Base-by-base conservation (phyloP, 306 rosid species). In the Dryas alaskensis region DNA sequence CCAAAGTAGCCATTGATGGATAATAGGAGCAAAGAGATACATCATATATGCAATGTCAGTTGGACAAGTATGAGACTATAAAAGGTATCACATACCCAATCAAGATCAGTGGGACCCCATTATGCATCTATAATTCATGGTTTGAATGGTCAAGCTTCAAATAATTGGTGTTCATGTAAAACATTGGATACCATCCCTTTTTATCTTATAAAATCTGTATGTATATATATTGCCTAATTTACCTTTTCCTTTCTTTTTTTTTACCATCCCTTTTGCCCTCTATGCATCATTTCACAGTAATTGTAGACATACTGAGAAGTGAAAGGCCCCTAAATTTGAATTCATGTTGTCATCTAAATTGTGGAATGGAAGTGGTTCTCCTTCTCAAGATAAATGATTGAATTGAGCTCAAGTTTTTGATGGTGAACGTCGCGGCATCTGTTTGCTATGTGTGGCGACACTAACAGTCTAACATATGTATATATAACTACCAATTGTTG, bases 61-160 rank as follows among this genome's bases (percentile, higher is more conserved):
- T 53, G 86, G 82, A 31, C 37, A 0, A 78, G 68, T 77, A 44
- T 74, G 86, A 74, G 75, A 53, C 53, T 51, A 17, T 45, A 14
- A 6, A 39, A 31, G 25, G 12, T 65, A 62, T 67, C 67, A 73
- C 69, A 46, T 39, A 50, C 64, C 50, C 61, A 61, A 64, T 51
- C 37, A 40, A 71, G n/a, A 77, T 76, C 16, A 55, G 73, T 79
- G 84, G 89, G 89, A 63, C 89, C 86, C 69, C 5, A 13, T 13
- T 55, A 49, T 57, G 46, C 54, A 70, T 67, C n/a, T 58, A 84
- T 73, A 73, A 79, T 82, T 78, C 78, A 8, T 10, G 7, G 75
- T 88, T 92, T 90, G 96, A 93, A 93, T 40, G 97, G 97, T 93
- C 93, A 93, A 93, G 90, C 78, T 87, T 57, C 90, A 88, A 77